Evolutionary conservation across 495 filamentous ascomycete species (phyloP).

Genomic region (Neurospora pannonica): DNA sequence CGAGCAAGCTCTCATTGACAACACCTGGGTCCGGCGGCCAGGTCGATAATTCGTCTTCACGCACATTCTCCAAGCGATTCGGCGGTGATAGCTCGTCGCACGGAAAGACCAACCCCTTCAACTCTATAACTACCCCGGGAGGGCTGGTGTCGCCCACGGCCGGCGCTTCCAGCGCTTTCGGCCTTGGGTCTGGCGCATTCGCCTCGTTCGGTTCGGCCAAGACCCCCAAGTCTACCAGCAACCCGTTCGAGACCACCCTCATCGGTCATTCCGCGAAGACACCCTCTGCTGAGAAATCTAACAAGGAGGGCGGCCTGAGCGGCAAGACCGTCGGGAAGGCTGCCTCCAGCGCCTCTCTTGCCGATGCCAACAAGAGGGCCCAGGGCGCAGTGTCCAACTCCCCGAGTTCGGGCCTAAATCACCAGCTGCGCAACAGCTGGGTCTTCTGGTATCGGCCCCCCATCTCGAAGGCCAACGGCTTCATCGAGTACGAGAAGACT

Average conservation of each 20-base stretch:
- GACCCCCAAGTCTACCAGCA: conserved; percentile 80
- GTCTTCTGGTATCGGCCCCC: conserved; percentile 95
- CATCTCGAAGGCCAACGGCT: conserved; percentile 74
- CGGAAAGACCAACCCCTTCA: conserved; percentile 79
- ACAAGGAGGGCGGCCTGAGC: conserved; percentile 38
- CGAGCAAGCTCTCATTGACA: conserved; percentile 83
- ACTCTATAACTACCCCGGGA: conserved; percentile 63
- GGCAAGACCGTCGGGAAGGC: conserved; percentile 32
- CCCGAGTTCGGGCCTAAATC: conserved; percentile 25
- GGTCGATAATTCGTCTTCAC: conserved; percentile 56
- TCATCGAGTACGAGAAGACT: conserved; percentile 97
- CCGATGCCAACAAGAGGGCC: conserved; percentile 25
- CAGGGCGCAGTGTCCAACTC: conserved; percentile 9
- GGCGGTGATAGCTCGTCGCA: conserved; percentile 69
- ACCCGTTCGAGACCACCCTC: conserved; percentile 62
- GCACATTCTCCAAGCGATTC: conserved; percentile 62
- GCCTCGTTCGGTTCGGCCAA: conserved; percentile 87
- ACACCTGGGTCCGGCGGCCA: conserved; percentile 50
- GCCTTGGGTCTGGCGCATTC: conserved; percentile 89
- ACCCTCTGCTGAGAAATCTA: conserved; percentile 49
- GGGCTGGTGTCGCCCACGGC: conserved; percentile 76
- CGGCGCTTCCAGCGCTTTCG: conserved; percentile 85
- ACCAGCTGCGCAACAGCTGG: conserved; percentile 78
- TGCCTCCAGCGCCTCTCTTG: conserved; percentile 30
- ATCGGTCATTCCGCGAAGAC: conserved; percentile 52